A percentile compares a stretch with the other conserved stretches of the same genome.
phyloP scores from a whole-genome alignment of 768 basidiomycete species.

The Pulveroboletus sp. region DNA sequence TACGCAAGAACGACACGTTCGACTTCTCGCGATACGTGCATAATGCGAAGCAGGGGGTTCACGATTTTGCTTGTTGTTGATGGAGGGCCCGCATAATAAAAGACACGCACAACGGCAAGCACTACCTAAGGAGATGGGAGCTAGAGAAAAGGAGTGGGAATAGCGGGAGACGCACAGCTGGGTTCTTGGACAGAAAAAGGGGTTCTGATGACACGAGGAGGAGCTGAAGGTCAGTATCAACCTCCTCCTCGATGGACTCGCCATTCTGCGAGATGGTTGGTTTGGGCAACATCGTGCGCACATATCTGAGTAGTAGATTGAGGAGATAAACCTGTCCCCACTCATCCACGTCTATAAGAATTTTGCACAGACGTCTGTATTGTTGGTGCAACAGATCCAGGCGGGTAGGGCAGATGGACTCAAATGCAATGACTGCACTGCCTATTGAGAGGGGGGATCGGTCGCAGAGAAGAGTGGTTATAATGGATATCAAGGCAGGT shows the following conservation, averaged over 20 bases:
- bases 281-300: conserved; percentile 73
- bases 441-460: conserved; percentile 86
- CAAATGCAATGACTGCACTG: conserved; percentile 79
- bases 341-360: conserved; percentile 90
- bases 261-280: conserved; percentile 38
- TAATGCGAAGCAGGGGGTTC: conserved; percentile 68
- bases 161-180: conserved; percentile 55
- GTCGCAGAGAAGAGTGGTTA: conserved; percentile 63
- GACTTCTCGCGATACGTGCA: conserved; percentile 64
- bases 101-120: conserved; percentile 63
- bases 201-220: conserved; percentile 69
- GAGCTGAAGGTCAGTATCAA: conserved; percentile 76
- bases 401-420: conserved; percentile 78
- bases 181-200: conserved; percentile 80
- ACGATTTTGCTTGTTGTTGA: conserved; percentile 54
- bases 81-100: conserved; percentile 68
- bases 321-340: conserved; percentile 90
- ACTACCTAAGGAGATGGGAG: conserved; percentile 54
- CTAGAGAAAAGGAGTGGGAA: background rate
- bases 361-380: conserved; percentile 76
- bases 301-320: conserved; percentile 76
- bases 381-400: conserved; percentile 87
- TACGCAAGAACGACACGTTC: conserved; percentile 73
- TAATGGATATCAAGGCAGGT: conserved; percentile 61
- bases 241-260: conserved; percentile 44